Conservation (phyloP, 2,329 filamentous ascomycete genomes). For the Dothistroma septosporum region DNA sequence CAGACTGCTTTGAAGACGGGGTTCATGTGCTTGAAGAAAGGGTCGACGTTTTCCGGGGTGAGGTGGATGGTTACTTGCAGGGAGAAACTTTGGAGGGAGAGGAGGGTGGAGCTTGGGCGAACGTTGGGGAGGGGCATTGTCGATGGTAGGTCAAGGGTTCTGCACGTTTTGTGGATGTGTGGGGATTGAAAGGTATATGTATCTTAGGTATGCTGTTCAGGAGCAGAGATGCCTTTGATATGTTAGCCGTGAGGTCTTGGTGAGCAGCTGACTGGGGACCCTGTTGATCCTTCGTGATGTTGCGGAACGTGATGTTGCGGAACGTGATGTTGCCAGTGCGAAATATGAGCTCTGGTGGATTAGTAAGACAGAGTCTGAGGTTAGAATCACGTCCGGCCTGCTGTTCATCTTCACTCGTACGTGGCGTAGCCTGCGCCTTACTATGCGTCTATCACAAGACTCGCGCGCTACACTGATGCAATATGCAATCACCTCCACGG, state of each 20-base stretch:
- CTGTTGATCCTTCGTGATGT: not conserved
- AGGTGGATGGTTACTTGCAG: constrained; percentile 20
- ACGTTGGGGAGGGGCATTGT: not conserved
- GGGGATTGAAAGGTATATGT: not conserved
- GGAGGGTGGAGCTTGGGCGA: not conserved
- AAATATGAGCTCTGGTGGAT: not conserved
- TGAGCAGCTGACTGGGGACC: not conserved
- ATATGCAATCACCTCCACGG: constrained; percentile 3
- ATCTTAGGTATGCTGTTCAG: not conserved
- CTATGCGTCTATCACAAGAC: constrained; percentile 17
- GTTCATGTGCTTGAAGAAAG: constrained; percentile 14
- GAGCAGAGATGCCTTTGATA: not conserved
- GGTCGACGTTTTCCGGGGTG: constrained; percentile 9
- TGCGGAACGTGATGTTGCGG: not conserved
- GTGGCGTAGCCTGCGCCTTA: constrained; percentile 2
- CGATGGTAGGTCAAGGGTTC: not conserved
- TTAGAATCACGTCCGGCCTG: not conserved
- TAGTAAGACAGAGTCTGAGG: not conserved
- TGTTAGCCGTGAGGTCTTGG: not conserved
- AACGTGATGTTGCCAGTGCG: not conserved
- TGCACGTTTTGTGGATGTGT: too few relatives aligned
- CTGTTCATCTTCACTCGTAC: not conserved
- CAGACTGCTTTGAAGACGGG: constrained; percentile 15
- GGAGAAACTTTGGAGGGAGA: constrained; percentile 10
- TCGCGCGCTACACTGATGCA: constrained; percentile 1